A percentile compares a stretch with the other conserved stretches of the same genome.
These are phyloP conservation scores for Aquilaria yunnanensis DNA, from an alignment of 345 rosid genomes.

Conservation along the genomic window DNA sequence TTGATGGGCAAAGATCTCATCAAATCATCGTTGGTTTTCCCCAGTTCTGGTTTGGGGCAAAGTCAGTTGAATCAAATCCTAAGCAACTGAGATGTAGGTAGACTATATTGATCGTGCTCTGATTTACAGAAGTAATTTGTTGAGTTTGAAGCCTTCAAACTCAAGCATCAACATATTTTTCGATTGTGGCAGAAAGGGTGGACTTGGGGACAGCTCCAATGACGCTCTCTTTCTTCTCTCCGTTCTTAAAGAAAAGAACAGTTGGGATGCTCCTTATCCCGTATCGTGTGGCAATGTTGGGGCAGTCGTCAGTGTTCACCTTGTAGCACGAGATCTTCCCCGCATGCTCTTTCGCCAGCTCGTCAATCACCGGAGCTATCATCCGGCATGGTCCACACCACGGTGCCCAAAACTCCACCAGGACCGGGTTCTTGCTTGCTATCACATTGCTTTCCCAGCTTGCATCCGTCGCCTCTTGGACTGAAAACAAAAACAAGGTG, in stretches of 20 bases:
- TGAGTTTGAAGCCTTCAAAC: background rate
- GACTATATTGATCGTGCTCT: no score
- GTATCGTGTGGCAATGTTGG: constrained; percentile 47
- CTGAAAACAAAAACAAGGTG: constrained; percentile 22
- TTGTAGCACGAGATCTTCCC: constrained; percentile 57
- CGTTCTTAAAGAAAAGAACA: constrained; percentile 56
- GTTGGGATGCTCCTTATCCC: constrained; percentile 80
- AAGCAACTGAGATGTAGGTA: no score
- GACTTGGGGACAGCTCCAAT: constrained; percentile 75
- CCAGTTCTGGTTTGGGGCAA: no score
- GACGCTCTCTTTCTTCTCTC: constrained; percentile 70
- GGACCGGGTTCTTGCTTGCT: constrained; percentile 34
- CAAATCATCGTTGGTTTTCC: no score
- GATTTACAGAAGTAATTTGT: no score
- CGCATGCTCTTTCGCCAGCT: constrained; percentile 57
- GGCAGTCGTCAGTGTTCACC: constrained; percentile 68
- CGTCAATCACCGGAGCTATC: constrained; percentile 57
- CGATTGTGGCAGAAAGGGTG: constrained; percentile 49
- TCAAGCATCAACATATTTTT: constrained; percentile 45
- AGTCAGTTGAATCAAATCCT: no score
- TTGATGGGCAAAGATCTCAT: no score
- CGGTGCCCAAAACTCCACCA: constrained; percentile 83
- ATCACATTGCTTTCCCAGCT: constrained; percentile 44
- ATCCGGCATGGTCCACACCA: constrained; percentile 84
- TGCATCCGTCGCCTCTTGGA: constrained; percentile 45